Conservation (phyloP, 1,284 basidiomycete genomes). For the Apiotrichum veenhuisii region DNA sequence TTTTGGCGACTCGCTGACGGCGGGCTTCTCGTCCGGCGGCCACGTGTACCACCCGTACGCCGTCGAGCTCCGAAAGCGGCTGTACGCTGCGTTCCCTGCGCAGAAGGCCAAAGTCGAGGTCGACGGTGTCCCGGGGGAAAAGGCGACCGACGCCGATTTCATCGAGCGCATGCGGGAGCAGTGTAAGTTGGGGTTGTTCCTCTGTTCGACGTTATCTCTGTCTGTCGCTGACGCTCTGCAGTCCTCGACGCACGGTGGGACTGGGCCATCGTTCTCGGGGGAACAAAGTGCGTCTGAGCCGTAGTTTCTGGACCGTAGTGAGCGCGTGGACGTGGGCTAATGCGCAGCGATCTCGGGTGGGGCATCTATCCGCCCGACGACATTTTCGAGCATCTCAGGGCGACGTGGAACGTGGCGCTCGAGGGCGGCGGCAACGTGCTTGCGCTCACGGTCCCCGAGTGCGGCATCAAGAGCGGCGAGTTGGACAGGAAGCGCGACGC, state of each 20-base stretch:
- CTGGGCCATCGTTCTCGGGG: slow-evolving; percentile 10
- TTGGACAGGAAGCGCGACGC: not conserved
- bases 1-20: slow-evolving; percentile 12
- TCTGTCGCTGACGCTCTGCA: not conserved
- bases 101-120: not conserved
- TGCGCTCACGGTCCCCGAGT: slow-evolving; percentile 11
- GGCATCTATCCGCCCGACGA: not conserved
- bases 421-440: not conserved
- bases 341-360: slow-evolving; percentile 4
- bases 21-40: not conserved
- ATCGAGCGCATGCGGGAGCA: not conserved
- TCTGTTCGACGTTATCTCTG: not conserved
- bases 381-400: not conserved
- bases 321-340: not conserved
- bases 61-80: not conserved
- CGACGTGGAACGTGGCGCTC: not conserved
- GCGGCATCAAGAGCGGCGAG: not conserved
- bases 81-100: not conserved
- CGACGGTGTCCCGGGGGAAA: slow-evolving; percentile 5
- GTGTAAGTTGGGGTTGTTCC: not conserved
- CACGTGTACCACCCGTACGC: slow-evolving; percentile 5
- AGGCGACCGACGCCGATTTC: not conserved
- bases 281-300: slow-evolving; percentile 8
- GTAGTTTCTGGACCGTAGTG: too few species aligned
- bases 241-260: not conserved